These are phyloP conservation scores for Samsoniella hepiali DNA, from an alignment of 2,329 filamentous ascomycete genomes.

Conservation along the genomic window DNA sequence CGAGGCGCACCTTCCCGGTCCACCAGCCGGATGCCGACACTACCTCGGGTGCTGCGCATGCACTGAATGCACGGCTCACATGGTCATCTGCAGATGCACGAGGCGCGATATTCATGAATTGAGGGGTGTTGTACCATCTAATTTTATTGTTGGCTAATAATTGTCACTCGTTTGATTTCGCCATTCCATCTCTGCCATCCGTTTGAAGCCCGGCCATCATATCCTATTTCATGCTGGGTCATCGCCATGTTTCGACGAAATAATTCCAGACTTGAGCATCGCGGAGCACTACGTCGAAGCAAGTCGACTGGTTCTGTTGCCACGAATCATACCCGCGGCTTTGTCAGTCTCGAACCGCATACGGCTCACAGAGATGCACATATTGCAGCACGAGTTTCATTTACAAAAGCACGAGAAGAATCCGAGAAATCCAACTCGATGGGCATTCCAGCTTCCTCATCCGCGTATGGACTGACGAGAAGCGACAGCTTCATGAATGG, in stretches of 20 bases:
- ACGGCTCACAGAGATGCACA: slow-evolving; percentile 57
- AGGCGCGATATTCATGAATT: not conserved
- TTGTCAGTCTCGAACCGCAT: slow-evolving; percentile 48
- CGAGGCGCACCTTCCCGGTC: not conserved
- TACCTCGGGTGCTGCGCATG: not conserved
- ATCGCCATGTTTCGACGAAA: slow-evolving; percentile 47
- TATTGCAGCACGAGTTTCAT: slow-evolving; percentile 60
- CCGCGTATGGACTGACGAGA: slow-evolving; percentile 13
- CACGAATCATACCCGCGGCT: slow-evolving; percentile 37
- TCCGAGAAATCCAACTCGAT: not conserved
- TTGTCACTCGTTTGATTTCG: slow-evolving; percentile 6
- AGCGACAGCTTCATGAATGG: slow-evolving; percentile 25
- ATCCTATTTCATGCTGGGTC: not conserved
- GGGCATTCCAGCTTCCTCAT: not conserved
- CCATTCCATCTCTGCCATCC: not conserved
- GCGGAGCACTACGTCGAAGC: slow-evolving; percentile 45
- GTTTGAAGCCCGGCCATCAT: slow-evolving; percentile 1
- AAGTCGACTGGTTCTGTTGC: slow-evolving; percentile 51
- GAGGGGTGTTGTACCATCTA: not conserved
- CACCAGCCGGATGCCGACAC: not conserved
- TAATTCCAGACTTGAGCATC: slow-evolving; percentile 41
- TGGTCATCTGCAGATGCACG: not conserved
- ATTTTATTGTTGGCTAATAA: slow-evolving; percentile 5
- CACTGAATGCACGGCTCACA: not conserved
- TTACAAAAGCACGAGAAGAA: slow-evolving; percentile 41